Conservation (phyloP, 78 protist species). For the Dictyostelium capitatum region DNA sequence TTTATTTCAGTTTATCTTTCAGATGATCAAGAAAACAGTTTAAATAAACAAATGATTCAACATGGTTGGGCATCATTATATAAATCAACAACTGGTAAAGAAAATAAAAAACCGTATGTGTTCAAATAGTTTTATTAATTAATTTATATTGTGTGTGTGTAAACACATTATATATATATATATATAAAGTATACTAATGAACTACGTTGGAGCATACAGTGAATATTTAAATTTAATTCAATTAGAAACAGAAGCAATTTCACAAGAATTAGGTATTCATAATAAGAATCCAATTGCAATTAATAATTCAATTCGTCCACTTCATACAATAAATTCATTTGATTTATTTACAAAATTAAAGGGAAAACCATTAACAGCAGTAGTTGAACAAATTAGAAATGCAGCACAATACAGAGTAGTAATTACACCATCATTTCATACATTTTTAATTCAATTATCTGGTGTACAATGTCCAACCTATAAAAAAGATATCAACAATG, state of each 20-base stretch:
- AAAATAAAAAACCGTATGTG: constrained; percentile 77
- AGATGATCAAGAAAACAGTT: constrained; percentile 47
- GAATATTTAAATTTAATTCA: constrained; percentile 54
- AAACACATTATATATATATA: no score
- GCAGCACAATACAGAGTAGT: constrained; percentile 29
- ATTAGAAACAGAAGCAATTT: constrained; percentile 40
- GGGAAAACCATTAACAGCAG: constrained; percentile 43
- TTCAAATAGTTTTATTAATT: not conserved
- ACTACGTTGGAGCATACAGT: no score
- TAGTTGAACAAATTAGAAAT: constrained; percentile 73
- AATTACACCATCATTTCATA: constrained; percentile 61
- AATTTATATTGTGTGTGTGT: no score
- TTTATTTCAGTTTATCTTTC: constrained; percentile 45
- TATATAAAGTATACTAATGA: no score
- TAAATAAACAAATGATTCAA: constrained; percentile 68
- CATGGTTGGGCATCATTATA: constrained; percentile 56
- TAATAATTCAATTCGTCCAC: constrained; percentile 42
- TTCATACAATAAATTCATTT: constrained; percentile 3
- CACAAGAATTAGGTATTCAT: constrained; percentile 54
- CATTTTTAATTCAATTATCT: constrained; percentile 36
- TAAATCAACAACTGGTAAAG: constrained; percentile 60
- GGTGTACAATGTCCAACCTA: constrained; percentile 76
- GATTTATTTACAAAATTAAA: constrained; percentile 57
- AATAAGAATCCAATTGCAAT: constrained; percentile 64
- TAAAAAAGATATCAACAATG: constrained; percentile 21